A percentile compares a stretch with the other conserved stretches of the same genome.
phyloP scores from a whole-genome alignment of 345 rosid genomes.

The Ceriops decandra region DNA sequence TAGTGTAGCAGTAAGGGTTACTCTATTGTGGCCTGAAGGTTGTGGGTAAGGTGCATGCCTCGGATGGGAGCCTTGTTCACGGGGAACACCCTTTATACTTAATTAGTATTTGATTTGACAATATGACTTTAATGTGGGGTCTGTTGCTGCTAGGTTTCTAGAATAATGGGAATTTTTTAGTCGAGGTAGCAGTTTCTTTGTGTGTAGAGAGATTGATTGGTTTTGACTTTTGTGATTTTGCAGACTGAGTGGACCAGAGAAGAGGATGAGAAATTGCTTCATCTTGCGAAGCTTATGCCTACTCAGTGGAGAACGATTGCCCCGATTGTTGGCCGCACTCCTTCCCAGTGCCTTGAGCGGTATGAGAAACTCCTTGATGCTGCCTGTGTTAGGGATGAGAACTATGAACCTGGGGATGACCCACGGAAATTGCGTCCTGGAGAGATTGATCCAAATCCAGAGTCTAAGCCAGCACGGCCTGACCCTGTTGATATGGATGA shows the following conservation, averaged over 20 bases:
- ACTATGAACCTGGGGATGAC: slow-evolving; percentile 90
- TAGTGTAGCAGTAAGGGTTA: no score
- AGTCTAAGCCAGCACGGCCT: slow-evolving; percentile 98
- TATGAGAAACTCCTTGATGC: slow-evolving; percentile 98
- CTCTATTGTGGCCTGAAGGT: no score
- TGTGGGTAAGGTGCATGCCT: no score
- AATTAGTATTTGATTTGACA: not conserved
- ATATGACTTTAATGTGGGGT: not conserved
- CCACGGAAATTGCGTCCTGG: slow-evolving; percentile 97
- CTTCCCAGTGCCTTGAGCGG: slow-evolving; percentile 97
- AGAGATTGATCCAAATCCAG: slow-evolving; percentile 97
- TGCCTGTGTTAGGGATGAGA: slow-evolving; percentile 95
- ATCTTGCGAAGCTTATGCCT: slow-evolving; percentile 98
- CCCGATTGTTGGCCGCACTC: slow-evolving; percentile 98
- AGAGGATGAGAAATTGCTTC: slow-evolving; percentile 98
- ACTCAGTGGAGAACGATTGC: slow-evolving; percentile 99
- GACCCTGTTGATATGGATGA: slow-evolving; percentile 99
- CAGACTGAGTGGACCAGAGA: slow-evolving; percentile 99
- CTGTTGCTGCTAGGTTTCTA: not conserved
- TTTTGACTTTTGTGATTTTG: slow-evolving; percentile 13
- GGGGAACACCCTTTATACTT: not conserved
- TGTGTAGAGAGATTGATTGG: slow-evolving; percentile 1
- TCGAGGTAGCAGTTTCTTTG: not conserved
- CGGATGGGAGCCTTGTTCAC: no score
- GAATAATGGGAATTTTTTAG: no score